Evolutionary conservation across 2,329 filamentous ascomycete genomes (phyloP).

Genomic region (Reticulascus tulasneorum): DNA sequence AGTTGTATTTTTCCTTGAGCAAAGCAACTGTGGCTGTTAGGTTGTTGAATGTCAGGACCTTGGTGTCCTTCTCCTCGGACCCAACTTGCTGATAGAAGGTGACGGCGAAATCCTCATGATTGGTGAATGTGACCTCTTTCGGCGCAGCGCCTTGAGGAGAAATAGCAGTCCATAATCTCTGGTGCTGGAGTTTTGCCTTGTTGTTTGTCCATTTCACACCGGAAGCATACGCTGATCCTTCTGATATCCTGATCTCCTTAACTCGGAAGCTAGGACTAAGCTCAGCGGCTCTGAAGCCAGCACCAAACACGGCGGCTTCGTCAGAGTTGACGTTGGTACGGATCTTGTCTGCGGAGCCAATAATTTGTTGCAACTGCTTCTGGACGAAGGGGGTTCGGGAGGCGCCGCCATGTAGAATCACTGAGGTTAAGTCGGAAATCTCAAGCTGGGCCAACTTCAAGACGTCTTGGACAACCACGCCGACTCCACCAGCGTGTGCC

Average conservation of each 20-base stretch:
- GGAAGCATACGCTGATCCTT: constrained; percentile 69
- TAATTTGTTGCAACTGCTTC: constrained; percentile 73
- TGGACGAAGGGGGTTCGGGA: constrained; percentile 93
- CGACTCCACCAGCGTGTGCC: constrained; percentile 64
- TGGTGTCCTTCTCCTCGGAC: constrained; percentile 55
- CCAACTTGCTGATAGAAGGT: constrained; percentile 72
- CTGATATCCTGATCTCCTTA: constrained; percentile 88
- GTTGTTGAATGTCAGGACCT: constrained; percentile 73
- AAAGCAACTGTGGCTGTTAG: constrained; percentile 77
- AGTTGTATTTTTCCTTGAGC: constrained; percentile 75
- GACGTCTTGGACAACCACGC: constrained; percentile 66
- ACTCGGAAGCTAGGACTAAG: constrained; percentile 95
- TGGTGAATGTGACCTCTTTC: constrained; percentile 85
- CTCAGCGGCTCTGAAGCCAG: constrained; percentile 87
- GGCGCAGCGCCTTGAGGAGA: constrained; percentile 69
- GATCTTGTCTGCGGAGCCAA: constrained; percentile 72
- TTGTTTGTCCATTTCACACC: constrained; percentile 70
- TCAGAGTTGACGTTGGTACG: constrained; percentile 95
- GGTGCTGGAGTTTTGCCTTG: constrained; percentile 67
- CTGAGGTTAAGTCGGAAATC: constrained; percentile 73
- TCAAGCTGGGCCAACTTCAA: constrained; percentile 69
- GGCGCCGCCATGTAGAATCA: constrained; percentile 90
- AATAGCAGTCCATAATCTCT: constrained; percentile 77
- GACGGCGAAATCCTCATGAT: constrained; percentile 76
- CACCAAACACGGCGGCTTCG: constrained; percentile 92